These are phyloP conservation scores for Bretschneidera sinensis DNA, from an alignment of 345 rosid species.

Conservation along the genomic window DNA sequence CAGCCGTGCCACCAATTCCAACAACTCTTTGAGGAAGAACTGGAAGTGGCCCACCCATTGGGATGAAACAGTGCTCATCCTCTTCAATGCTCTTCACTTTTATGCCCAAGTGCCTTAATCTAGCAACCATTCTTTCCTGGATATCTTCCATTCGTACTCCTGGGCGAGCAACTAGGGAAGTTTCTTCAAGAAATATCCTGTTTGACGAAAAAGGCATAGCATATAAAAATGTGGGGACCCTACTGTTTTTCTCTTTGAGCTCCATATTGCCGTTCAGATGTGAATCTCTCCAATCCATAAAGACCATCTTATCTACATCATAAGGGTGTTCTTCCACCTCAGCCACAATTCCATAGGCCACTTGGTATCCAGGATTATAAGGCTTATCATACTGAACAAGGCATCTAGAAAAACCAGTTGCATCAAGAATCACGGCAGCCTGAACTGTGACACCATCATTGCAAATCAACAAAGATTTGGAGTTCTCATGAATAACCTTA, in stretches of 20 bases:
- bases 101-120: slow-evolving; percentile 77
- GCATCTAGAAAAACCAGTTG: slow-evolving; percentile 94
- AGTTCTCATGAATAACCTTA: slow-evolving; percentile 79
- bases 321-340: slow-evolving; percentile 96
- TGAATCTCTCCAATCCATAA: slow-evolving; percentile 98
- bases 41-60: slow-evolving; percentile 98
- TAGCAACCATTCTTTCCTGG: slow-evolving; percentile 93
- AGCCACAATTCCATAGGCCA: slow-evolving; percentile 89
- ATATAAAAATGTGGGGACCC: slow-evolving; percentile 82
- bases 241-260: slow-evolving; percentile 56
- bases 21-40: slow-evolving; percentile 92
- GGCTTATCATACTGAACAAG: slow-evolving; percentile 95
- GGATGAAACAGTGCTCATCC: slow-evolving; percentile 89
- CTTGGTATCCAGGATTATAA: slow-evolving; percentile 93
- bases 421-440: slow-evolving; percentile 87
- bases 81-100: slow-evolving; percentile 80
- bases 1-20: slow-evolving; percentile 95
- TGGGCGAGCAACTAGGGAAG: slow-evolving; percentile 89
- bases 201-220: slow-evolving; percentile 90
- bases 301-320: slow-evolving; percentile 89
- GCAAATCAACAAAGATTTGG: slow-evolving; percentile 73
- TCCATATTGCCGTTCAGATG: slow-evolving; percentile 47
- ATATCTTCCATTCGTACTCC: slow-evolving; percentile 79
- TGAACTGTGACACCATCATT: slow-evolving; percentile 79
- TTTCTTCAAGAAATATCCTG: slow-evolving; percentile 87